Conservation (phyloP, 495 filamentous ascomycete species). For the Pyrenula massariospora region DNA sequence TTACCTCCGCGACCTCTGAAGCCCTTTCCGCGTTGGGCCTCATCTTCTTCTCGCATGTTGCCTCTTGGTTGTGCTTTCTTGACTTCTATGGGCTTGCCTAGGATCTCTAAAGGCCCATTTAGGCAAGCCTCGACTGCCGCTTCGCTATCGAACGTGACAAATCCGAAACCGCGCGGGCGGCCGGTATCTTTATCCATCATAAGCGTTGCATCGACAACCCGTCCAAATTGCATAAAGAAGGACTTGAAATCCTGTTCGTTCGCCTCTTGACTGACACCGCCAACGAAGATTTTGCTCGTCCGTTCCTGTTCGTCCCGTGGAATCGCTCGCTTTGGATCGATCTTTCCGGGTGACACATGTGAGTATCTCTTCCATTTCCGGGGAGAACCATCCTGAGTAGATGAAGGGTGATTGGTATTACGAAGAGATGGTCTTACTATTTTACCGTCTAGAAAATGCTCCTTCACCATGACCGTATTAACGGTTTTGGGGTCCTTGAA, state of each 20-base stretch:
- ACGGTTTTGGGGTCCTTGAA: constrained; percentile 96
- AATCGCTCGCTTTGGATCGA: constrained; percentile 96
- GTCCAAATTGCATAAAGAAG: constrained; percentile 92
- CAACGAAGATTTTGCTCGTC: constrained; percentile 96
- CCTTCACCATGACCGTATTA: constrained; percentile 99
- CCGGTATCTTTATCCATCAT: constrained; percentile 99
- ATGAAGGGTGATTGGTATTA: constrained; percentile 4
- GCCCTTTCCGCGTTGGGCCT: constrained; percentile 37
- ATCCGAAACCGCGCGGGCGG: constrained; percentile 91
- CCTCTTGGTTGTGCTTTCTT: constrained; percentile 96
- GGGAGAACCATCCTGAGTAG: constrained; percentile 1
- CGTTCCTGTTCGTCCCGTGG: constrained; percentile 96
- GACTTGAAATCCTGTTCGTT: constrained; percentile 91
- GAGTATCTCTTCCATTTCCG: not conserved
- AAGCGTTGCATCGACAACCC: constrained; percentile 90
- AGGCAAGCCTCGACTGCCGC: constrained; percentile 88
- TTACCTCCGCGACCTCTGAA: constrained; percentile 50
- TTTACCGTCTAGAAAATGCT: constrained; percentile 95
- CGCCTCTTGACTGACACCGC: constrained; percentile 92
- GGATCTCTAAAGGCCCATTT: constrained; percentile 66
- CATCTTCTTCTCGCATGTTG: constrained; percentile 85
- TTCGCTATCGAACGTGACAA: constrained; percentile 96
- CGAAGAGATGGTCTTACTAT: constrained; percentile 54
- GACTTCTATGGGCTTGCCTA: constrained; percentile 92
- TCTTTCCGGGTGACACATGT: constrained; percentile 35